Conservation (phyloP, 257 asterid genomes). For the Capsicum chinense region DNA sequence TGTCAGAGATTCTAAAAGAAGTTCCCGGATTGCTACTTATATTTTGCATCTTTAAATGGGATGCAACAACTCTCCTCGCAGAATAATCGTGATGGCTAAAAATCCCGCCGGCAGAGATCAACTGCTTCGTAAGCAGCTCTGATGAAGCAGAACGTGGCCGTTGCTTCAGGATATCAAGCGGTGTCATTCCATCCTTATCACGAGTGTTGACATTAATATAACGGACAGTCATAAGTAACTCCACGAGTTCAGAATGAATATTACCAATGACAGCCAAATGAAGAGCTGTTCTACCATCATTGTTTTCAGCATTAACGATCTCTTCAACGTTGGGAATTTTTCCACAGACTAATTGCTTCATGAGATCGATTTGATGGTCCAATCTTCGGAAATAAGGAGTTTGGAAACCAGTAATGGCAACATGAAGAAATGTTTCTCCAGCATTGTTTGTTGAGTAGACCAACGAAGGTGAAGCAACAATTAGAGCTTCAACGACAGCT, state of each 20-base stretch:
- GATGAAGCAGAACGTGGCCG: constrained; percentile 70
- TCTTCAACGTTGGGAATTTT: constrained; percentile 49
- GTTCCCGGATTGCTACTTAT: constrained; percentile 82
- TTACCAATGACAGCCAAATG: constrained; percentile 78
- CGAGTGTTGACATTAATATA: constrained; percentile 66
- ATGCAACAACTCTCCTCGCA: constrained; percentile 65
- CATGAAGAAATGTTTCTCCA: constrained; percentile 80
- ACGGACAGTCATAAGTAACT: constrained; percentile 66
- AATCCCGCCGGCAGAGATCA: constrained; percentile 84
- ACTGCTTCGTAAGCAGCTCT: constrained; percentile 60
- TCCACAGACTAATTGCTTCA: constrained; percentile 62
- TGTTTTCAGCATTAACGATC: constrained; percentile 57
- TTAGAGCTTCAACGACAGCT: constrained; percentile 70
- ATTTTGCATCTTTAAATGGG: constrained; percentile 69
- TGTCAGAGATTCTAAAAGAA: constrained; percentile 76
- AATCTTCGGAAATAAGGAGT: constrained; percentile 82
- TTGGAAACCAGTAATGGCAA: constrained; percentile 76
- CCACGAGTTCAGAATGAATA: constrained; percentile 73
- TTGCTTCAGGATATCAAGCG: constrained; percentile 73
- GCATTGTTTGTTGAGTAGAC: constrained; percentile 54
- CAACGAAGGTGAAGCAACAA: constrained; percentile 61
- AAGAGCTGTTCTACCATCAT: constrained; percentile 75
- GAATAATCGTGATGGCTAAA: constrained; percentile 65
- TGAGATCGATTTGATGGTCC: constrained; percentile 74
- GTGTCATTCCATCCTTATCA: constrained; percentile 67